A percentile compares a stretch with the other conserved stretches of the same genome.
Evolutionary conservation across 1,284 basidiomycete species (phyloP).

Genomic region (Leccinum subrobustum): DNA sequence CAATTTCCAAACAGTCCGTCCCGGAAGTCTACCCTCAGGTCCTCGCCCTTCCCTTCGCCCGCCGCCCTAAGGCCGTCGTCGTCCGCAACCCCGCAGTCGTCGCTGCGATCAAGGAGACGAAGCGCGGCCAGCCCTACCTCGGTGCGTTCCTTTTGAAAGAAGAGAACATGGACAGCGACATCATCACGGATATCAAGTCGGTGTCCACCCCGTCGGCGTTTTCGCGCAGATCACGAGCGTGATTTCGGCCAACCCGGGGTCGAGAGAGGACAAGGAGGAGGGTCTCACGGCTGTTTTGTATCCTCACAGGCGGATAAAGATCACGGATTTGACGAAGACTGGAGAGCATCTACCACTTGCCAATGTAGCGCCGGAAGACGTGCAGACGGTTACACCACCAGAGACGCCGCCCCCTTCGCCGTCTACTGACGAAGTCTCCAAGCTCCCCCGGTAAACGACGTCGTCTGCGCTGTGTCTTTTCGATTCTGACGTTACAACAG

Average conservation of each 20-base stretch:
- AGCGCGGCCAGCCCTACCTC: constrained; percentile 95
- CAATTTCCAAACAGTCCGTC: constrained; percentile 80
- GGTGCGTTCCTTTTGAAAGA: constrained; percentile 98
- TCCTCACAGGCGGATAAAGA: constrained; percentile 90
- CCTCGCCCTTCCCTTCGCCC: constrained; percentile 93
- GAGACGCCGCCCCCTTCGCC: constrained; percentile 48
- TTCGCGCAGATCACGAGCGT: constrained; percentile 98
- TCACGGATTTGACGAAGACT: constrained; percentile 83
- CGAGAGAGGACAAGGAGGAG: constrained; percentile 25
- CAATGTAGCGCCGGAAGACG: constrained; percentile 44
- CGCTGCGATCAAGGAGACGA: constrained; percentile 94
- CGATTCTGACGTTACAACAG: constrained; percentile 28
- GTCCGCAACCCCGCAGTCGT: constrained; percentile 90
- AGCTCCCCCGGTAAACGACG: constrained; percentile 17
- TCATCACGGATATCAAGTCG: constrained; percentile 85
- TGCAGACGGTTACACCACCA: constrained; percentile 49
- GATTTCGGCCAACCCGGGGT: constrained; percentile 70
- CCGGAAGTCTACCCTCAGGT: constrained; percentile 93
- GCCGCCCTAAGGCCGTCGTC: constrained; percentile 93
- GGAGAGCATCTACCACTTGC: constrained; percentile 50
- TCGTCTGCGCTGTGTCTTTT: not conserved
- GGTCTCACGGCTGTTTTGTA: constrained; percentile 94
- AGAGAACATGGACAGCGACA: constrained; percentile 89
- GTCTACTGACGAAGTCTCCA: constrained; percentile 32
- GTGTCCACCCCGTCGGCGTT: constrained; percentile 90